Evolutionary conservation across 2,329 filamentous ascomycete species (phyloP).

Genomic region (Colletotrichum trifolii): DNA sequence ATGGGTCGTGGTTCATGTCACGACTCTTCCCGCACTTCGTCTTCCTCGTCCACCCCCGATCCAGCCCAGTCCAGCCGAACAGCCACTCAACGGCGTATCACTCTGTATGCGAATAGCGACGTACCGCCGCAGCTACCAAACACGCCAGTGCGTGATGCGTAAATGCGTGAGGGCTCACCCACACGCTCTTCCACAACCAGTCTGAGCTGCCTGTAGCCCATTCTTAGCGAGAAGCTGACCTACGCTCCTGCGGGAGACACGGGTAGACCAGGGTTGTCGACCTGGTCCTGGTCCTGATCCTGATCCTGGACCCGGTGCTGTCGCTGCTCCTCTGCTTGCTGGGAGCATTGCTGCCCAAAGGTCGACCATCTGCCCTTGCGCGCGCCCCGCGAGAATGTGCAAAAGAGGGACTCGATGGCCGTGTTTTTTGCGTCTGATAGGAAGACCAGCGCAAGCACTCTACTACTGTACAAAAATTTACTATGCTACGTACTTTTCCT

Average conservation of each 20-base stretch:
- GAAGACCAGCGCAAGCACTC: constrained; percentile 9
- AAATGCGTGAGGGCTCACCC: constrained; percentile 22
- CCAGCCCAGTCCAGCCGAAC: constrained; percentile 29
- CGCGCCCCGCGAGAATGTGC: constrained; percentile 35
- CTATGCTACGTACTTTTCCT: constrained; percentile 9
- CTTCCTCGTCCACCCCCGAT: constrained; percentile 5
- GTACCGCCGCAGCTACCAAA: constrained; percentile 3
- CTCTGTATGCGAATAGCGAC: too few species aligned
- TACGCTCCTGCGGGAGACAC: constrained; percentile 13
- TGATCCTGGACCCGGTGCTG: too few species aligned
- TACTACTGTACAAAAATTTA: not conserved
- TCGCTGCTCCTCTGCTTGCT: not conserved
- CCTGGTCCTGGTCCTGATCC: too few species aligned
- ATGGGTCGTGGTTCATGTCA: constrained; percentile 1
- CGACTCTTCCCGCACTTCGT: constrained; percentile 3
- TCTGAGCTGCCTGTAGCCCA: constrained; percentile 1
- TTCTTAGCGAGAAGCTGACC: too few species aligned
- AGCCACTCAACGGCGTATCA: constrained; percentile 19
- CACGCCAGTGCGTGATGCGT: constrained; percentile 21
- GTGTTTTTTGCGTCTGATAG: constrained; percentile 32
- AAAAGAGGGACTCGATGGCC: constrained; percentile 18
- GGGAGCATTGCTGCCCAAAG: constrained; percentile 40
- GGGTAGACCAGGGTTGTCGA: constrained; percentile 20
- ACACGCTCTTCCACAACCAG: constrained; percentile 1
- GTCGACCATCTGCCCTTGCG: constrained; percentile 13